A percentile compares a stretch with the other conserved stretches of the same genome.
Conservation (phyloP, 2,329 filamentous ascomycete genomes). For the Cladosporium oxysporum region DNA sequence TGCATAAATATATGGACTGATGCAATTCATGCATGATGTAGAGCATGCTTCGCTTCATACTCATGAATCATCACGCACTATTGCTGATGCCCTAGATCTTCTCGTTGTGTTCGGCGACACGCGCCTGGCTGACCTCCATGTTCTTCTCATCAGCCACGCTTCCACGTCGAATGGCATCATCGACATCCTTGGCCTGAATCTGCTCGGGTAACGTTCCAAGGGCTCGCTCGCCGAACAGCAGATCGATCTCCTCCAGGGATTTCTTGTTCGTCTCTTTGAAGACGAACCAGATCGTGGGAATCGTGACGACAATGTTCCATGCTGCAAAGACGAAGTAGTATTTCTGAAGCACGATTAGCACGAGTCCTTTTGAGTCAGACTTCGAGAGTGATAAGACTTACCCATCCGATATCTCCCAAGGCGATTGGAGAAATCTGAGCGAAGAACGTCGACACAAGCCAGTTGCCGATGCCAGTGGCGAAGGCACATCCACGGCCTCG, state of each 20-base stretch:
- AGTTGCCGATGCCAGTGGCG: constrained; percentile 60
- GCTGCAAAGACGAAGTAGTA: constrained; percentile 62
- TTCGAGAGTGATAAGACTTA: constrained; percentile 29
- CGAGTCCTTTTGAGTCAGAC: not conserved
- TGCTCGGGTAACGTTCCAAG: constrained; percentile 51
- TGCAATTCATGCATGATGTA: not conserved
- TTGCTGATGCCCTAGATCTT: constrained; percentile 3
- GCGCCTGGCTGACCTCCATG: constrained; percentile 22
- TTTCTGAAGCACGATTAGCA: constrained; percentile 40
- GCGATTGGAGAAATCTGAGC: constrained; percentile 60
- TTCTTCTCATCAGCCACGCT: constrained; percentile 24
- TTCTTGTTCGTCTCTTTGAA: constrained; percentile 58
- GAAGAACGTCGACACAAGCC: constrained; percentile 61
- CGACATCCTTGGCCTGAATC: constrained; percentile 40
- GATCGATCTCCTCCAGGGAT: constrained; percentile 59
- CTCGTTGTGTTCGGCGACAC: constrained; percentile 20
- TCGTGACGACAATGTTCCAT: constrained; percentile 49
- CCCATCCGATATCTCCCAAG: constrained; percentile 49
- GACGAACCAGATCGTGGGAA: constrained; percentile 52
- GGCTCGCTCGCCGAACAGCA: constrained; percentile 57
- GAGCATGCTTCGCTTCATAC: not conserved
- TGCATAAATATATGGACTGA: not conserved
- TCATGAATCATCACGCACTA: not conserved
- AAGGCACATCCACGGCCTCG: constrained; percentile 61
- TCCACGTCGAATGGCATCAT: constrained; percentile 29